Conservation (phyloP, 2,329 filamentous ascomycete species). For the Trichoderma aggressivum region DNA sequence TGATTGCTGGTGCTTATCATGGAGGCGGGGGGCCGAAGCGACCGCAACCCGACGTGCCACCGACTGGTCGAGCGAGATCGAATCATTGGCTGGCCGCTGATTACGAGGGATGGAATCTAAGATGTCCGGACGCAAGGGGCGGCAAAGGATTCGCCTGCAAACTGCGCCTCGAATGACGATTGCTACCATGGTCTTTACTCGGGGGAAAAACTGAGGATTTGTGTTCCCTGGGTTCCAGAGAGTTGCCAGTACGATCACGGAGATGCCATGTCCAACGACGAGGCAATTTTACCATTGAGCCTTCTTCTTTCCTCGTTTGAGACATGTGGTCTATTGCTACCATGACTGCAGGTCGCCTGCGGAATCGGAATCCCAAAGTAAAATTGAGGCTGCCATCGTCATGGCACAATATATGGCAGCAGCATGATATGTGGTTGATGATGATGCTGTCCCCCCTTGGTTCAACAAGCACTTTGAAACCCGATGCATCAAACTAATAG, state of each 20-base stretch:
- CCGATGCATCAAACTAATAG: neutral
- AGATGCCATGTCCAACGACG: neutral
- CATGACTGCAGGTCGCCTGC: neutral
- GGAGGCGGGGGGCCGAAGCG: neutral
- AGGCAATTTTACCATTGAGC: neutral
- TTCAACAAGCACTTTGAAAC: neutral
- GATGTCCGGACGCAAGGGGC: conserved; percentile 6
- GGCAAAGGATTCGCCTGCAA: neutral
- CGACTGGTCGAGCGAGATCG: neutral
- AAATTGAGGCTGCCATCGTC: neutral
- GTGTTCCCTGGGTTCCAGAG: neutral
- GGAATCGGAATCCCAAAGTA: neutral
- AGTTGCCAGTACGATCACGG: neutral
- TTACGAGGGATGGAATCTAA: conserved; percentile 7
- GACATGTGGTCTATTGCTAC: neutral
- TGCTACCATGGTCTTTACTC: neutral
- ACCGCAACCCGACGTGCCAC: neutral
- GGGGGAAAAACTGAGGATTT: too few relatives aligned
- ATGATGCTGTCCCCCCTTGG: neutral
- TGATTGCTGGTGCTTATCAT: neutral
- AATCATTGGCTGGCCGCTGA: neutral
- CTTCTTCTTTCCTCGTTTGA: neutral
- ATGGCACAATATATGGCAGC: neutral
- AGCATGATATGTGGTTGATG: neutral
- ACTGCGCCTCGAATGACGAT: neutral